A percentile compares a stretch with the other conserved stretches of the same genome.
phyloP scores from a whole-genome alignment of 768 basidiomycete species.

The Hypholoma sublateritium region DNA sequence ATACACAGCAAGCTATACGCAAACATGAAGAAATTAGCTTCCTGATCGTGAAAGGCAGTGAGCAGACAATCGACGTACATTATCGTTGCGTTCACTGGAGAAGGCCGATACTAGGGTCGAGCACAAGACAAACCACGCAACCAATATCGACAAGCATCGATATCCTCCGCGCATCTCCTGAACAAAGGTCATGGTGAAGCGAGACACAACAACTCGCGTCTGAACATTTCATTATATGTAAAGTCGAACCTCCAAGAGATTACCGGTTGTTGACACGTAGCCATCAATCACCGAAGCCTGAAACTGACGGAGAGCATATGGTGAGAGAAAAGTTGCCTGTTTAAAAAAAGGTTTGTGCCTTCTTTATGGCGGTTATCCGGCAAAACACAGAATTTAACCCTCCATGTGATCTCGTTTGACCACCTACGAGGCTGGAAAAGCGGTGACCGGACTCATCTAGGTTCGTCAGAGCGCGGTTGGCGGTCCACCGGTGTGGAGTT shows the following conservation, averaged over 20 bases:
- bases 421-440: background rate
- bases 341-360: background rate
- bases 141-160: slow-evolving; percentile 11
- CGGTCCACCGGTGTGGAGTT: background rate
- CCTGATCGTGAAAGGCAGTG: background rate
- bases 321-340: background rate
- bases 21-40: background rate
- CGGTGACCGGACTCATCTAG: background rate
- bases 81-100: slow-evolving; percentile 35
- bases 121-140: slow-evolving; percentile 11
- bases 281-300: slow-evolving; percentile 10
- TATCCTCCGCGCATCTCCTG: slow-evolving; percentile 6
- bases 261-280: slow-evolving; percentile 21
- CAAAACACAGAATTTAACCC: slow-evolving; percentile 2
- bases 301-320: slow-evolving; percentile 9
- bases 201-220: slow-evolving; percentile 5
- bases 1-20: slow-evolving; percentile 35
- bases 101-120: slow-evolving; percentile 26
- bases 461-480: background rate
- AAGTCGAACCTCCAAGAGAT: slow-evolving; percentile 7
- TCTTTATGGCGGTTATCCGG: background rate
- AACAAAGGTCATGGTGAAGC: slow-evolving; percentile 9
- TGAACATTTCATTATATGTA: slow-evolving; percentile 3
- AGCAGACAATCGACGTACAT: slow-evolving; percentile 25
- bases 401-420: slow-evolving; percentile 16